phyloP scores from a whole-genome alignment of 495 filamentous ascomycete genomes.

The Aspergillus campestris region DNA sequence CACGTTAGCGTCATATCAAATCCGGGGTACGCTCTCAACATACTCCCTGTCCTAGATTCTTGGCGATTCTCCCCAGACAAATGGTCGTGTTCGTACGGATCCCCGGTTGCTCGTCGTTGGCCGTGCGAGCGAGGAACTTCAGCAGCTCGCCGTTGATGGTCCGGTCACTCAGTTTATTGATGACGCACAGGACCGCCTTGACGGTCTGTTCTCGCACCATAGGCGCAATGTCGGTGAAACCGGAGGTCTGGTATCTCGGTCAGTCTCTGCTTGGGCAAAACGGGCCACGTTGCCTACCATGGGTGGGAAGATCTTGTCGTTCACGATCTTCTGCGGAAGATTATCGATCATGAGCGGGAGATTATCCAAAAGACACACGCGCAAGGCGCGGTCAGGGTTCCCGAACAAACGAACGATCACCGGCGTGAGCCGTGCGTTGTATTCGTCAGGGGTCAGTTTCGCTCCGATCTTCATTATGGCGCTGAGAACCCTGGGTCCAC shows the following conservation, averaged over 20 bases:
- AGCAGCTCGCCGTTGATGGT: slow-evolving; percentile 89
- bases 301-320: slow-evolving; percentile 93
- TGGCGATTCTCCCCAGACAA: slow-evolving; percentile 90
- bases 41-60: slow-evolving; percentile 68
- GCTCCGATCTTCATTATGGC: slow-evolving; percentile 83
- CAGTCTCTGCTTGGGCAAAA: slow-evolving; percentile 8
- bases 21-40: slow-evolving; percentile 5
- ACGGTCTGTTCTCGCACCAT: slow-evolving; percentile 92
- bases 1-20: slow-evolving; percentile 12
- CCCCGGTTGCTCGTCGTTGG: slow-evolving; percentile 95
- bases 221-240: slow-evolving; percentile 85
- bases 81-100: slow-evolving; percentile 98
- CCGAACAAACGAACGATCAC: slow-evolving; percentile 81
- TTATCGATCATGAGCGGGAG: slow-evolving; percentile 87
- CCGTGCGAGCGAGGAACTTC: slow-evolving; percentile 86
- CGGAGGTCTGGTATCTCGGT: slow-evolving; percentile 52
- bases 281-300: slow-evolving; percentile 47
- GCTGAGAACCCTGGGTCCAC: slow-evolving; percentile 82
- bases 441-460: slow-evolving; percentile 84
- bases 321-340: slow-evolving; percentile 80
- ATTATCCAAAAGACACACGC: slow-evolving; percentile 86
- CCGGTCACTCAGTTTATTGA: slow-evolving; percentile 83
- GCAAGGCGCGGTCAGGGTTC: slow-evolving; percentile 84
- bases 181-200: slow-evolving; percentile 78
- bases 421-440: slow-evolving; percentile 73